Conservation (phyloP, 2,329 filamentous ascomycete genomes). For the Alternaria conjuncta region DNA sequence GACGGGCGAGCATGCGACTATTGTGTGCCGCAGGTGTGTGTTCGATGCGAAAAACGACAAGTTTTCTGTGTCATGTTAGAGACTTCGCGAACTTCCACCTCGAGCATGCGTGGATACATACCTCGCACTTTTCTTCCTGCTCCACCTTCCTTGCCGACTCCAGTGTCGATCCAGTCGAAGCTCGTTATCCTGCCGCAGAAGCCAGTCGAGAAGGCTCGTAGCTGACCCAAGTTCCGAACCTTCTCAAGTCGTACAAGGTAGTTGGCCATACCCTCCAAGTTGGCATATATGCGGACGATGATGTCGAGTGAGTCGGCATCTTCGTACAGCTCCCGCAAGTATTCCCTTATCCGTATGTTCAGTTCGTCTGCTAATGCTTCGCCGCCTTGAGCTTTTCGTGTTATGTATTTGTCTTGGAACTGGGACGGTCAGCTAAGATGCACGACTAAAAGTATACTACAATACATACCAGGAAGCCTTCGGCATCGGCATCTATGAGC, state of each 20-base stretch:
- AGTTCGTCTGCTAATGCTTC: constrained; percentile 46
- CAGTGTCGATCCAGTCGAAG: constrained; percentile 47
- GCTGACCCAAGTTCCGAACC: constrained; percentile 43
- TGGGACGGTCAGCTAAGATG: constrained; percentile 12
- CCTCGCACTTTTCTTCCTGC: constrained; percentile 44
- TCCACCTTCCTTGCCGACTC: constrained; percentile 45
- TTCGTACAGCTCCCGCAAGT: constrained; percentile 43
- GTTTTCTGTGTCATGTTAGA: constrained; percentile 35
- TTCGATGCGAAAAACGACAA: constrained; percentile 44
- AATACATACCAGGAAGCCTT: constrained; percentile 42
- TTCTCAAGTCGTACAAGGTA: constrained; percentile 45
- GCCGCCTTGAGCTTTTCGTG: constrained; percentile 43
- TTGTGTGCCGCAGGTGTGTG: constrained; percentile 44
- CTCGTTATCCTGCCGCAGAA: constrained; percentile 46
- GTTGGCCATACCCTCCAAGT: constrained; percentile 48
- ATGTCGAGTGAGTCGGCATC: constrained; percentile 46
- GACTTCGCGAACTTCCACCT: neutral
- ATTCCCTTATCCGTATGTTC: constrained; percentile 42
- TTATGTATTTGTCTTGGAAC: constrained; percentile 49
- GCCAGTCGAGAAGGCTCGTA: constrained; percentile 45
- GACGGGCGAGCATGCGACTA: constrained; percentile 41
- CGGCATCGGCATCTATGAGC: constrained; percentile 47
- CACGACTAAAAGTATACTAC: neutral
- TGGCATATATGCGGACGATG: constrained; percentile 44
- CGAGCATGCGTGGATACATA: constrained; percentile 7